Evolutionary conservation across 352 stramenopile species (phyloP).

Genomic region (Phytophthora nicotianae): DNA sequence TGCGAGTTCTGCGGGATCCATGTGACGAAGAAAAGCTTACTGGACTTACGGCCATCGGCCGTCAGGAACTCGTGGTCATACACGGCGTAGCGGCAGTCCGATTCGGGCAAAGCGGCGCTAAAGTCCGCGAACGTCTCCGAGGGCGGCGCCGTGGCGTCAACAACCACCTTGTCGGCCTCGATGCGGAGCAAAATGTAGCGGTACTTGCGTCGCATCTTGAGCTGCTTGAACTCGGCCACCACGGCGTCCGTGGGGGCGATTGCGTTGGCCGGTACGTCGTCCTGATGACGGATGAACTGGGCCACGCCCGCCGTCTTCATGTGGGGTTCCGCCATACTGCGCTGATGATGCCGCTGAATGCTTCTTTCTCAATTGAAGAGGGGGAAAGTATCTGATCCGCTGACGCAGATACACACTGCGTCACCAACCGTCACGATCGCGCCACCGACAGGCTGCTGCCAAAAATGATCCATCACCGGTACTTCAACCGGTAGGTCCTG

Average conservation of each 20-base stretch:
- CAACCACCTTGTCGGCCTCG: slow-evolving; percentile 68
- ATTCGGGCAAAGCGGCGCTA: slow-evolving; percentile 64
- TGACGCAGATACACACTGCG: slow-evolving; percentile 8
- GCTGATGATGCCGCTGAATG: slow-evolving; percentile 1
- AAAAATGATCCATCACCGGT: slow-evolving; percentile 11
- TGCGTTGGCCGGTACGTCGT: slow-evolving; percentile 71
- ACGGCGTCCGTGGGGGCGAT: slow-evolving; percentile 72
- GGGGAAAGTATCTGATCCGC: slow-evolving; percentile 18
- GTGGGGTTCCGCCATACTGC: slow-evolving; percentile 75
- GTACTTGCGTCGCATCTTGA: slow-evolving; percentile 90
- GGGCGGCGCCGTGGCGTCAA: slow-evolving; percentile 61
- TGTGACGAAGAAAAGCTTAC: slow-evolving; percentile 89
- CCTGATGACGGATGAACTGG: slow-evolving; percentile 74
- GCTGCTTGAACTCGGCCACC: slow-evolving; percentile 76
- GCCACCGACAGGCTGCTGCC: slow-evolving; percentile 18
- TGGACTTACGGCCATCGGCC: slow-evolving; percentile 81
- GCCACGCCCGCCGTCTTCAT: slow-evolving; percentile 87
- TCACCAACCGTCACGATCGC: slow-evolving; percentile 2
- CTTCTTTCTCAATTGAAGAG: slow-evolving; percentile 12
- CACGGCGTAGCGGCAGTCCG: slow-evolving; percentile 86
- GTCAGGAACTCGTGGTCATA: slow-evolving; percentile 88
- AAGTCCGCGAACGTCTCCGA: slow-evolving; percentile 63
- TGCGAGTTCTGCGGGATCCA: slow-evolving; percentile 88
- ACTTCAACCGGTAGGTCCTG: slow-evolving; percentile 10
- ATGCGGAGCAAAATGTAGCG: slow-evolving; percentile 88